These are phyloP conservation scores for Floccularia luteovirens DNA, from an alignment of 768 basidiomycete genomes.

Conservation along the genomic window DNA sequence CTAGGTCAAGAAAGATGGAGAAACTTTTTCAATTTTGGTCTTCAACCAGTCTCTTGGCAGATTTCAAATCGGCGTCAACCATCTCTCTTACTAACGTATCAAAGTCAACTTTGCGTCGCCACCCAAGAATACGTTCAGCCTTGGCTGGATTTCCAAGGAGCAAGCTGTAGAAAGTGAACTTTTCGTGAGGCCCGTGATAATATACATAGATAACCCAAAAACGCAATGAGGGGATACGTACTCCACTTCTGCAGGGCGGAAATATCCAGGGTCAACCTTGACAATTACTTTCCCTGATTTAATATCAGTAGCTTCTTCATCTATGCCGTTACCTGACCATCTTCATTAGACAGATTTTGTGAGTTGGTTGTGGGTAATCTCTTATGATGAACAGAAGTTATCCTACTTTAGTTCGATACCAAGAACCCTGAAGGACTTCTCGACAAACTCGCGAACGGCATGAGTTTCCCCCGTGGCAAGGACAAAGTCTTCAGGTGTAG, in stretches of 20 bases:
- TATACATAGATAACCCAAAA: too few relatives aligned
- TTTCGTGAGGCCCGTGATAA: constrained; percentile 2
- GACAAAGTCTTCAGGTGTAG: constrained; percentile 79
- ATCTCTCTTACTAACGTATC: constrained; percentile 86
- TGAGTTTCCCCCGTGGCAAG: constrained; percentile 97
- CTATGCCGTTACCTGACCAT: constrained; percentile 69
- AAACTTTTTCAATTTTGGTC: constrained; percentile 78
- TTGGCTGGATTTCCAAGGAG: constrained; percentile 85
- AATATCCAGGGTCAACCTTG: constrained; percentile 82
- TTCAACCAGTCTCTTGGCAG: constrained; percentile 67
- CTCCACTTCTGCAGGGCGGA: constrained; percentile 96
- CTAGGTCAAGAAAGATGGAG: too few relatives aligned
- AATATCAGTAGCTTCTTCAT: constrained; percentile 71
- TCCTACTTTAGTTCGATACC: constrained; percentile 60
- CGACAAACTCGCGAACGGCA: constrained; percentile 87
- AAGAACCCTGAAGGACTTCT: constrained; percentile 72
- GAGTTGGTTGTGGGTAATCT: neutral
- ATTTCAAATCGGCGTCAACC: constrained; percentile 77
- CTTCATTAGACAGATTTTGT: too few relatives aligned
- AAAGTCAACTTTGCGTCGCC: constrained; percentile 85
- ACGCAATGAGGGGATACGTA: constrained; percentile 34
- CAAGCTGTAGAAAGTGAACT: constrained; percentile 45
- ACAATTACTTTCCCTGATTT: constrained; percentile 70
- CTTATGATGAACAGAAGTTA: constrained; percentile 3
- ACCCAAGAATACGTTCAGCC: constrained; percentile 82